Evolutionary conservation across 1,284 basidiomycete genomes (phyloP).

Genomic region (Mycosarcoma maydis): DNA sequence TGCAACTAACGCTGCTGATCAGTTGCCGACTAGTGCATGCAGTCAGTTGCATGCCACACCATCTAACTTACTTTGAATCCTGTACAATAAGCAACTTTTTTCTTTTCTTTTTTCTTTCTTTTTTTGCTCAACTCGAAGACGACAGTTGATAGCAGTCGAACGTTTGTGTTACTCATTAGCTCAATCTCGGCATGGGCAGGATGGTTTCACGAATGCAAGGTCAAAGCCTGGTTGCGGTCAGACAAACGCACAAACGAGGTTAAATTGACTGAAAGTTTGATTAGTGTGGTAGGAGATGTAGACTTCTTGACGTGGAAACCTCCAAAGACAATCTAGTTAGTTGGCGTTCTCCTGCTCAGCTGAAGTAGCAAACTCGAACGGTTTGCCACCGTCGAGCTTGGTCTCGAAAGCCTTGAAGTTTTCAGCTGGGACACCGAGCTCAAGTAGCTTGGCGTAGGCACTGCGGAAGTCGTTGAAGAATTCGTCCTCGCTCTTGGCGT

Average conservation of each 20-base stretch:
- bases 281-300: neutral
- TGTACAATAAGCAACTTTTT: too few species aligned
- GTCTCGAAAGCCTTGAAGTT: conserved; percentile 59
- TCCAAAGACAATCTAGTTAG: conserved; percentile 1
- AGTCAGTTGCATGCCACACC: too few species aligned
- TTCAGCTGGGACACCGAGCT: conserved; percentile 64
- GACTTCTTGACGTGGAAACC: neutral
- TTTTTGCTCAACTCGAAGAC: too few species aligned
- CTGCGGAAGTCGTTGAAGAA: conserved; percentile 64
- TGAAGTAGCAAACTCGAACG: conserved; percentile 45
- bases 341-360: conserved; percentile 57
- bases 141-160: too few species aligned
- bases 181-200: too few species aligned
- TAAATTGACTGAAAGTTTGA: neutral
- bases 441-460: conserved; percentile 55
- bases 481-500: conserved; percentile 64
- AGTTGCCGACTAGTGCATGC: too few species aligned
- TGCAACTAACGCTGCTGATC: too few species aligned
- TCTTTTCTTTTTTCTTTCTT: too few species aligned
- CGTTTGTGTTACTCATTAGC: too few species aligned
- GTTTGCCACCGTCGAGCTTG: conserved; percentile 45
- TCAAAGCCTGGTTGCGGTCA: too few species aligned
- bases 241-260: neutral
- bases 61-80: too few species aligned
- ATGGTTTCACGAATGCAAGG: too few species aligned